Percentiles rank a stretch among this genome's conserved stretches.
phyloP scores from a whole-genome alignment of 352 stramenopile species.

The Phytophthora pistaciae region DNA sequence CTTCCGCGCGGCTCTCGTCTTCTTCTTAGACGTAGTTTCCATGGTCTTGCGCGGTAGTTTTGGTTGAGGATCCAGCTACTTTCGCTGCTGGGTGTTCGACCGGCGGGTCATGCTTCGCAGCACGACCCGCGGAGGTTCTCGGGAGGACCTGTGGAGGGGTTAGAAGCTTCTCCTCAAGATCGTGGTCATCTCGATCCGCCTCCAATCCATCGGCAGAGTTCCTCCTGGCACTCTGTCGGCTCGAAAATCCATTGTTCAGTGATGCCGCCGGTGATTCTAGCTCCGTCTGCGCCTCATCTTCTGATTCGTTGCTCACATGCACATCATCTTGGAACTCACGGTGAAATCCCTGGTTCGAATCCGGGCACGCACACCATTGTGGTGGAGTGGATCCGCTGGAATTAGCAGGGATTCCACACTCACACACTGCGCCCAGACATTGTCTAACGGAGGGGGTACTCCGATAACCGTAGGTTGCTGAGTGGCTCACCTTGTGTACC shows the following conservation, averaged over 20 bases:
- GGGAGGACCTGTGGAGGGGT: slow-evolving; percentile 1
- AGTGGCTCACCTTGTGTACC: too few species aligned
- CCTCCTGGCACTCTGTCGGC: slow-evolving; percentile 6
- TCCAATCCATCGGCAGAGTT: slow-evolving; percentile 7
- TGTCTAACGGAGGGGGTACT: too few species aligned
- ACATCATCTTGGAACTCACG: slow-evolving; percentile 10
- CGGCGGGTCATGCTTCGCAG: slow-evolving; percentile 1
- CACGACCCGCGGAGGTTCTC: slow-evolving; percentile 5
- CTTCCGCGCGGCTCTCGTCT: not conserved
- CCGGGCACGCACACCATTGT: too few species aligned
- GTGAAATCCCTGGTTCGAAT: too few species aligned
- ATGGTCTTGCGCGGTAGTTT: too few species aligned
- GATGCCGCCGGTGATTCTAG: slow-evolving; percentile 8
- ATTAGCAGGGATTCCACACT: too few species aligned
- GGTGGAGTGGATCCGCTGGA: too few species aligned
- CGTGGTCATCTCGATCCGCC: not conserved
- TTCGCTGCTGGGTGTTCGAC: too few species aligned
- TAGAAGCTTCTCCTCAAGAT: slow-evolving; percentile 19
- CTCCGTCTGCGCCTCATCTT: slow-evolving; percentile 6
- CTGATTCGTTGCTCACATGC: slow-evolving; percentile 11
- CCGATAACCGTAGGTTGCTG: too few species aligned
- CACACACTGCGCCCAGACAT: too few species aligned
- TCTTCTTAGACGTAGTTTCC: not conserved
- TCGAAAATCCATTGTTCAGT: slow-evolving; percentile 12
- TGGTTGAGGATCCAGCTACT: too few species aligned